Evolutionary conservation across 2,329 filamentous ascomycete species (phyloP).

Genomic region (Penicillium concentricum): DNA sequence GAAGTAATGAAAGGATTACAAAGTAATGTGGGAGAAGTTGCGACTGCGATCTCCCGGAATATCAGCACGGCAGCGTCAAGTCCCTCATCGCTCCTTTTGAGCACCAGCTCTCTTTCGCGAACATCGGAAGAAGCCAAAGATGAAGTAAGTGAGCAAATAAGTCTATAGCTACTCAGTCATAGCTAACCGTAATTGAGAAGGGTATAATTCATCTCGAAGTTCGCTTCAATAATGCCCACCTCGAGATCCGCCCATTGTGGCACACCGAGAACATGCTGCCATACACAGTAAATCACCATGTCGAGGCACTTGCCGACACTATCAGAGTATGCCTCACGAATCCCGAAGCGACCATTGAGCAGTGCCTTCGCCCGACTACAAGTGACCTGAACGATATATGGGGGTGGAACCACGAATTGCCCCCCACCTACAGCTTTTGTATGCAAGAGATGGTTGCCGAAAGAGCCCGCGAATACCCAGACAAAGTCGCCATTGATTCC

Average conservation of each 20-base stretch:
- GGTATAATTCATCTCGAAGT: conserved; percentile 35
- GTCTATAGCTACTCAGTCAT: background rate
- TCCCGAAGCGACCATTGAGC: conserved; percentile 30
- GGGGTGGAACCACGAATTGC: conserved; percentile 49
- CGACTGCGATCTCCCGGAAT: conserved; percentile 28
- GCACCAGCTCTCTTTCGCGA: conserved; percentile 22
- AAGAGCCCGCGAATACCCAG: conserved; percentile 21
- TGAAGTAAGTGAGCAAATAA: conserved; percentile 17
- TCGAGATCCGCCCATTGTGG: conserved; percentile 46
- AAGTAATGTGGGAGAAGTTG: conserved; percentile 28
- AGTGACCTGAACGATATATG: conserved; percentile 49
- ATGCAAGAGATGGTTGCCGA: conserved; percentile 49
- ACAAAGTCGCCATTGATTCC: conserved; percentile 31
- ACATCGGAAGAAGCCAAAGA: conserved; percentile 19
- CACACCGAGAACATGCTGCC: conserved; percentile 41
- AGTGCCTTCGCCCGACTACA: conserved; percentile 32
- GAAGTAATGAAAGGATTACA: conserved; percentile 37
- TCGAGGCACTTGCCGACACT: conserved; percentile 46
- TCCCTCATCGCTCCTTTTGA: conserved; percentile 22
- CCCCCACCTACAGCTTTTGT: conserved; percentile 45
- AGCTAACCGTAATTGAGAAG: conserved; percentile 23
- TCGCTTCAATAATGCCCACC: conserved; percentile 21
- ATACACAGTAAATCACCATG: conserved; percentile 45
- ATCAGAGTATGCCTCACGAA: conserved; percentile 37
- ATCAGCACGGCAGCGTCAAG: conserved; percentile 14